These are phyloP conservation scores for Sedum album DNA, from an alignment of 164 flowering plant genomes.

Conservation along the genomic window DNA sequence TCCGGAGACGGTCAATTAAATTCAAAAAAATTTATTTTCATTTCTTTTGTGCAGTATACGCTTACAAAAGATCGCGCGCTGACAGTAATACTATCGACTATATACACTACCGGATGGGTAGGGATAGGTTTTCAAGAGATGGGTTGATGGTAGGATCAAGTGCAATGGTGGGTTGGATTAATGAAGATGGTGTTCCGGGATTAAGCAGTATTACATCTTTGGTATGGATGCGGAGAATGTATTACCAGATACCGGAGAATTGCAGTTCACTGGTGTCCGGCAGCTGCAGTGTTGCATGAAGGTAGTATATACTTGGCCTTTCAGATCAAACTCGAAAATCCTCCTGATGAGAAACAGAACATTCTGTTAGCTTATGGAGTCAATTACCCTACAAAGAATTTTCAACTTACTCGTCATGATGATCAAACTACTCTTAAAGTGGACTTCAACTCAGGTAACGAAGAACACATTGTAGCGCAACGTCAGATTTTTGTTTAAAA, in stretches of 20 bases:
- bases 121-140: slow-evolving; percentile 72
- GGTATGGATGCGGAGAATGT: slow-evolving; percentile 36
- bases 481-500: too few relatives aligned
- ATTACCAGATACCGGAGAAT: slow-evolving; percentile 48
- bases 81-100: slow-evolving; percentile 63
- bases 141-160: slow-evolving; percentile 83
- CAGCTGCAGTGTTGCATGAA: slow-evolving; percentile 42
- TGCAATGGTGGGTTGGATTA: slow-evolving; percentile 87
- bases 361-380: slow-evolving; percentile 55
- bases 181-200: slow-evolving; percentile 30
- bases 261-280: slow-evolving; percentile 46
- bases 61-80: slow-evolving; percentile 34
- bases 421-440: slow-evolving; percentile 47
- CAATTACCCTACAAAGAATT: slow-evolving; percentile 27
- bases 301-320: slow-evolving; percentile 75
- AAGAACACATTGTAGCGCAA: neutral
- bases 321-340: slow-evolving; percentile 43
- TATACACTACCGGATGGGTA: slow-evolving; percentile 78
- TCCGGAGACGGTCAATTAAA: too few relatives aligned
- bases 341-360: slow-evolving; percentile 24
- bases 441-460: slow-evolving; percentile 17
- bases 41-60: slow-evolving; percentile 35
- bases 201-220: slow-evolving; percentile 51
- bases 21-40: neutral
- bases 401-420: slow-evolving; percentile 42